Conservation (phyloP, 2,329 filamentous ascomycete species). For the Verruconis gallopava region DNA sequence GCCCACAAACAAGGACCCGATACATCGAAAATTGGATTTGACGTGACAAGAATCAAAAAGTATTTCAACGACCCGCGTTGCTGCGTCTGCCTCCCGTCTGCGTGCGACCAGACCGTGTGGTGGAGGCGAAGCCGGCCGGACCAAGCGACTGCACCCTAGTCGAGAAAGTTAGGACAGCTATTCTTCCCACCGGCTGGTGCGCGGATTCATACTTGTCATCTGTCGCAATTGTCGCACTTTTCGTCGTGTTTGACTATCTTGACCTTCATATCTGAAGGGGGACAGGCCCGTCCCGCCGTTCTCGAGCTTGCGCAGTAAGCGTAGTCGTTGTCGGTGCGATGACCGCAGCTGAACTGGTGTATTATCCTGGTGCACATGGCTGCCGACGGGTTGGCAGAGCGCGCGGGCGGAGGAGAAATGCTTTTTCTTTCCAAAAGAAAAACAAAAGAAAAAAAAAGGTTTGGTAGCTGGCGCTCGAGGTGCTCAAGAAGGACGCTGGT, state of each 20-base stretch:
- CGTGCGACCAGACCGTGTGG: slow-evolving; percentile 18
- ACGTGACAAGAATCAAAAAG: slow-evolving; percentile 16
- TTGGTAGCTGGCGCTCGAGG: not conserved
- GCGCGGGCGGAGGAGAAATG: not conserved
- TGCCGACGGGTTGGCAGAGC: slow-evolving; percentile 11
- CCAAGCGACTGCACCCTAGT: not conserved
- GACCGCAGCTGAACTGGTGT: slow-evolving; percentile 35
- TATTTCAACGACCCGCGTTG: slow-evolving; percentile 18
- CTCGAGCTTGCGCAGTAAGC: slow-evolving; percentile 35
- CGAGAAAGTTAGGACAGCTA: not conserved
- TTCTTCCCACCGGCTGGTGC: not conserved
- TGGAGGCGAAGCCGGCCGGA: not conserved
- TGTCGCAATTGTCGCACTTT: slow-evolving; percentile 34
- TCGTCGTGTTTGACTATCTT: slow-evolving; percentile 35
- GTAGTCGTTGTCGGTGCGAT: slow-evolving; percentile 27
- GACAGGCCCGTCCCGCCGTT: slow-evolving; percentile 17
- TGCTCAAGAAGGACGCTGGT: not conserved
- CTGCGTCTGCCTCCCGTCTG: slow-evolving; percentile 17
- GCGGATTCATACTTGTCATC: slow-evolving; percentile 26
- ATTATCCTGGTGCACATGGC: slow-evolving; percentile 35
- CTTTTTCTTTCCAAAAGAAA: not conserved
- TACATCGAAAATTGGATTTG: slow-evolving; percentile 15
- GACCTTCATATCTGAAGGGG: slow-evolving; percentile 28
- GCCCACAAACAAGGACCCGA: slow-evolving; percentile 12
- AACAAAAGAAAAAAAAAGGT: slow-evolving; percentile 2